phyloP scores from a whole-genome alignment of 1,139 yeast genomes.

The Geotrichum cucujoidarum region DNA sequence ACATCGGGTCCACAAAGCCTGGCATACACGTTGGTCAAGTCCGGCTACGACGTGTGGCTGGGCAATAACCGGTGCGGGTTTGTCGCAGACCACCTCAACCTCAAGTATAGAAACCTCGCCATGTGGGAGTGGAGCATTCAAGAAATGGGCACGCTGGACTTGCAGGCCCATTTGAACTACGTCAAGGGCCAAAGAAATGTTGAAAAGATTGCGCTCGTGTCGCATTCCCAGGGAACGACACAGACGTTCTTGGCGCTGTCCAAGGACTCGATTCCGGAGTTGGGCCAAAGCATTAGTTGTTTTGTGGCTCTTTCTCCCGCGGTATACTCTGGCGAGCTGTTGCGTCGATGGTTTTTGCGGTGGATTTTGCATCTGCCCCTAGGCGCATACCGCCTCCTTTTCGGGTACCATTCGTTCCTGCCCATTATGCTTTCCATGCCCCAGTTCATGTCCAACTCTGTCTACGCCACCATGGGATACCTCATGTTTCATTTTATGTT shows the following conservation, averaged over 20 bases:
- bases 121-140: constrained; percentile 75
- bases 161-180: constrained; percentile 64
- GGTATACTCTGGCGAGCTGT: constrained; percentile 71
- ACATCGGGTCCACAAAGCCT: constrained; percentile 73
- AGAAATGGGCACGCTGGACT: constrained; percentile 72
- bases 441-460: constrained; percentile 40
- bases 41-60: constrained; percentile 88
- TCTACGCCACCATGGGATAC: constrained; percentile 64
- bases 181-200: constrained; percentile 46
- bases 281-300: constrained; percentile 49
- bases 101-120: constrained; percentile 45
- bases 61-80: constrained; percentile 91
- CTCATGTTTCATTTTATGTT: constrained; percentile 78
- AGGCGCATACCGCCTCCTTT: constrained; percentile 39
- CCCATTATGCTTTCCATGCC: constrained; percentile 33
- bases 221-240: constrained; percentile 93
- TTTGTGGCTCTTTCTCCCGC: constrained; percentile 88
- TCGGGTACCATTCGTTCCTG: constrained; percentile 45
- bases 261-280: constrained; percentile 44
- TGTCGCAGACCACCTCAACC: constrained; percentile 53
- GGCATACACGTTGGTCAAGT: constrained; percentile 54
- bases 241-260: constrained; percentile 64
- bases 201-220: constrained; percentile 55
- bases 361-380: constrained; percentile 29
- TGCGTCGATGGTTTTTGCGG: constrained; percentile 51